Base-by-base conservation (phyloP, 257 asterid genomes). In the Scutellaria baicalensis region DNA sequence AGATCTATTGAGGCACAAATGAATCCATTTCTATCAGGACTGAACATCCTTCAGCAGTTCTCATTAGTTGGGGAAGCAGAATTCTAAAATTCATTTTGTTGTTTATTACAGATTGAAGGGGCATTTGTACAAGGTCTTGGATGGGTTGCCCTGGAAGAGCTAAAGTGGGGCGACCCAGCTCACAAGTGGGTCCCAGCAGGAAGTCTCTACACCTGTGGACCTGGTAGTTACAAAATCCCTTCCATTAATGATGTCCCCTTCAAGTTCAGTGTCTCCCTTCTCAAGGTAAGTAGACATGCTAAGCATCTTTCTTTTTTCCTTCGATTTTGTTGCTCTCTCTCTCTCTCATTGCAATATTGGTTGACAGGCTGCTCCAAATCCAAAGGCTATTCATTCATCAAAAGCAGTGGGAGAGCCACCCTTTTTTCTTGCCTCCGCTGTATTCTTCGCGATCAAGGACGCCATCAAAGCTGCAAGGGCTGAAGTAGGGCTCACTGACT, bases 401-500 rank as follows among this genome's bases (percentile, higher is more conserved):
- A 93, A 93, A 80, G 98, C 98, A 17, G 98, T 93, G 20, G 98
- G 98, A 33, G 97, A 93, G 79, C 98, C 98, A 3, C 98, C 98
- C 0, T 93, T 93, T 85, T 93, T 93, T 65, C 95, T 90, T 1
- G 96, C 93, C 0, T 84, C 98, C 1, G 43, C 90, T 17, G 95
- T 88, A 31, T 85, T 93, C 78, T 93, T 93, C 1, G 97, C 97
- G 10, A 90, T 93, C 56, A 90, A 87, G 79, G 95, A 93, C 40
- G 98, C 97, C 43, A 87, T 93, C 33, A 71, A 60, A 70, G 87
- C 97, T 20, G 97, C 97, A 5, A 78, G 98, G 69, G 84, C 87
- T 7, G 98, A 93, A 77, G 86, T 49, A 31, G 97, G 92, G 57
- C 78, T 78, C 66, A 75, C 11, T 12, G 92, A 59, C 43, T 93